Evolutionary conservation across 225 moss, liverwort and hornwort species (phyloP).

Genomic region (Sphagnum tenellum): DNA sequence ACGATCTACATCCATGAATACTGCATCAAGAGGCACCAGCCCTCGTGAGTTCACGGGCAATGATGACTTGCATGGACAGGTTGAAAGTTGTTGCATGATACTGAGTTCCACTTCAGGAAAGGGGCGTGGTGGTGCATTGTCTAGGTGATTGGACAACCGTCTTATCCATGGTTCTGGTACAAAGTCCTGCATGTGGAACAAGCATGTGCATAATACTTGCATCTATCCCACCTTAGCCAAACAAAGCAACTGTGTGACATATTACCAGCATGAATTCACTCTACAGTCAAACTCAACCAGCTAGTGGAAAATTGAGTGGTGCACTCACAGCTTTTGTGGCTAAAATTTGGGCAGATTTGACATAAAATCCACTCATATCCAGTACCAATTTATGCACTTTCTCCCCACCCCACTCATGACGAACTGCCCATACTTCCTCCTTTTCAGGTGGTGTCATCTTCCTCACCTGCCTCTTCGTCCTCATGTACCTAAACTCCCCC

Average conservation of each 20-base stretch:
- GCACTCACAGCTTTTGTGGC: conserved; percentile 95
- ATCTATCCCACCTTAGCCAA: too few species aligned
- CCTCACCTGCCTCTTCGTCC: conserved; percentile 73
- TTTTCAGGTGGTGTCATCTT: conserved; percentile 48
- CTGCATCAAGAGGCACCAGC: conserved; percentile 65
- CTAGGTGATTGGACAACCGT: conserved; percentile 72
- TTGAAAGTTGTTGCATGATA: conserved; percentile 70
- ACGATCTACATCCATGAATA: conserved; percentile 61
- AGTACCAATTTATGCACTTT: conserved; percentile 95
- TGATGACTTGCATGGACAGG: conserved; percentile 40
- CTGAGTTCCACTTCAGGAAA: conserved; percentile 74
- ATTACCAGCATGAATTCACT: too few species aligned
- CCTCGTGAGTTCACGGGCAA: conserved; percentile 36
- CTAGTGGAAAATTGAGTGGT: too few species aligned
- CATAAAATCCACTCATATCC: conserved; percentile 99
- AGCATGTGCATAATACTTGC: not conserved
- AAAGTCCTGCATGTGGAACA: conserved; percentile 58
- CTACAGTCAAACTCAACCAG: too few species aligned
- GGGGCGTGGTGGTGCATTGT: conserved; percentile 92
- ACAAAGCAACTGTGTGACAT: too few species aligned
- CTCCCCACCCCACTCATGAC: conserved; percentile 99
- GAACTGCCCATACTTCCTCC: conserved; percentile 63
- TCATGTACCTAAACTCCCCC: conserved; percentile 72
- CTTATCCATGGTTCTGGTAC: conserved; percentile 96
- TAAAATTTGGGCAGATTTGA: conserved; percentile 99